Percentiles rank a stretch among this genome's conserved stretches.
phyloP scores from a whole-genome alignment of 768 basidiomycete species.

The Tephrocybe sp. region DNA sequence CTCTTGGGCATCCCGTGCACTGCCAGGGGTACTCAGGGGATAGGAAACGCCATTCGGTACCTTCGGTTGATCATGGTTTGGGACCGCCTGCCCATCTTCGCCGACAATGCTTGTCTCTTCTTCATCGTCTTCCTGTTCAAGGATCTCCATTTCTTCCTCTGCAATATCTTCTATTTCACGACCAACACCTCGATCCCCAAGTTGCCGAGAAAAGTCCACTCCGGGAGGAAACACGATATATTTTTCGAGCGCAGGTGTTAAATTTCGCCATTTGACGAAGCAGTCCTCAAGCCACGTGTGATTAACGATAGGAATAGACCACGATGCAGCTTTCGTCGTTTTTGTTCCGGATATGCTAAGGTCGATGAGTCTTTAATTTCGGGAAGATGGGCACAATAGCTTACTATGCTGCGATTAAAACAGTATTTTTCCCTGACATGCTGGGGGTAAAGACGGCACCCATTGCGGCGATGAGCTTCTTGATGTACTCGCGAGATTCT shows the following conservation, averaged over 20 bases:
- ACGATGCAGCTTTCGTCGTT: constrained; percentile 67
- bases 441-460: constrained; percentile 81
- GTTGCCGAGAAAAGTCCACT: constrained; percentile 53
- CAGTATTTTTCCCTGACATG: constrained; percentile 75
- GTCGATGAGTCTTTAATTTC: not conserved
- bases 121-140: constrained; percentile 22
- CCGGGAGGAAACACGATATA: constrained; percentile 70
- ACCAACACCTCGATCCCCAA: constrained; percentile 42
- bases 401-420: constrained; percentile 82
- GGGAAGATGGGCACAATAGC: constrained; percentile 25
- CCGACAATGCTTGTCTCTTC: constrained; percentile 12
- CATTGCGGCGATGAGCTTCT: constrained; percentile 72
- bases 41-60: constrained; percentile 4
- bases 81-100: constrained; percentile 14
- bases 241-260: constrained; percentile 61
- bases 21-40: constrained; percentile 29
- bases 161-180: constrained; percentile 24
- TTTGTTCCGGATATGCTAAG: constrained; percentile 51
- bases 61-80: constrained; percentile 6
- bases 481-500: constrained; percentile 82
- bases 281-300: constrained; percentile 93
- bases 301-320: constrained; percentile 86
- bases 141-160: constrained; percentile 22
- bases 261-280: constrained; percentile 72
- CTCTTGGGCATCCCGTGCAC: constrained; percentile 26